These are phyloP conservation scores for Chaetomium globosum DNA, from an alignment of 2,329 filamentous ascomycete species.

Conservation along the genomic window DNA sequence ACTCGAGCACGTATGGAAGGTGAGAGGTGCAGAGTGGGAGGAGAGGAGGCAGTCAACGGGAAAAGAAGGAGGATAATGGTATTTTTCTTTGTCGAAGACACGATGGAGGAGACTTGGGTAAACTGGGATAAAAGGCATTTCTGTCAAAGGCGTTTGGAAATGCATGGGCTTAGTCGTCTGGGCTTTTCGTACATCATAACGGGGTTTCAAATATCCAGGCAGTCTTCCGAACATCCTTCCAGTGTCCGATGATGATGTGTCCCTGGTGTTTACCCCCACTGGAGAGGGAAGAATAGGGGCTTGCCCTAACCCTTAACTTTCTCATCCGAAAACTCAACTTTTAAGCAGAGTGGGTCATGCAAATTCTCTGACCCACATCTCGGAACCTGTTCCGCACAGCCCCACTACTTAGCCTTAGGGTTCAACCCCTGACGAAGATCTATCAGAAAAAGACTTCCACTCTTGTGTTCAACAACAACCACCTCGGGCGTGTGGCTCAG, in stretches of 20 bases:
- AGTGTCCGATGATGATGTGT: too few species aligned
- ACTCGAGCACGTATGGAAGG: slow-evolving; percentile 6
- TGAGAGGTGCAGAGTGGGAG: not conserved
- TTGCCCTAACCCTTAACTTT: not conserved
- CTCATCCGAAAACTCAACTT: not conserved
- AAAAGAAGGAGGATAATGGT: not conserved
- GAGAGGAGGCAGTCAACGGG: too few species aligned
- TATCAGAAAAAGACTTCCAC: not conserved
- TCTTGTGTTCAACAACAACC: not conserved
- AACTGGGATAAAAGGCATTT: not conserved
- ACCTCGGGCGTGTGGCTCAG: slow-evolving; percentile 33
- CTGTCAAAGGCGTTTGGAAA: not conserved
- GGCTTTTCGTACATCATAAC: not conserved
- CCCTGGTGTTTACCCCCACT: too few species aligned
- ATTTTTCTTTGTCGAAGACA: not conserved
- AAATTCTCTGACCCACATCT: not conserved
- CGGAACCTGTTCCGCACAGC: not conserved
- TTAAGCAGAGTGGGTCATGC: not conserved
- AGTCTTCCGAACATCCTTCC: not conserved
- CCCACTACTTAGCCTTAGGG: slow-evolving; percentile 11
- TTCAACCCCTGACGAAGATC: slow-evolving; percentile 18
- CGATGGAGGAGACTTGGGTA: not conserved
- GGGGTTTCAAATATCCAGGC: not conserved
- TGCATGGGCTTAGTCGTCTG: not conserved
- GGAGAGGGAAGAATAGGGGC: not conserved